Evolutionary conservation across 768 basidiomycete genomes (phyloP).

Genomic region (Lactifluus subvellereus): DNA sequence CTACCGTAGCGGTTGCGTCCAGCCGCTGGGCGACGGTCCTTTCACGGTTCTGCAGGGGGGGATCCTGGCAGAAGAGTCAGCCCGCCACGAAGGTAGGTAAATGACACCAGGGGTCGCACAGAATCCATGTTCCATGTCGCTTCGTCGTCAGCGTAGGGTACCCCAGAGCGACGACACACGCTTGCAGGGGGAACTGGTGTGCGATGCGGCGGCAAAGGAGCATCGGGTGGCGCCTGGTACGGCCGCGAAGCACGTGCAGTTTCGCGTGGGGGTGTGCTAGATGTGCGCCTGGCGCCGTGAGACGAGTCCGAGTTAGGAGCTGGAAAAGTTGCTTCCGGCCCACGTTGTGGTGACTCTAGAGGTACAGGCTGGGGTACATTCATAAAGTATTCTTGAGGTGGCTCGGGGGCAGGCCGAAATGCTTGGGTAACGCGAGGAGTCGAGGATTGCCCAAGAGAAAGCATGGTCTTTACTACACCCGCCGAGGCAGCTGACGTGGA

Average conservation of each 20-base stretch:
- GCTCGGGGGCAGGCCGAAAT: not conserved
- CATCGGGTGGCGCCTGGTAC: not conserved
- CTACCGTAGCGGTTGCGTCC: not conserved
- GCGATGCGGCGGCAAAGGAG: not conserved
- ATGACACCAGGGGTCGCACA: not conserved
- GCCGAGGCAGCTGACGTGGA: not conserved
- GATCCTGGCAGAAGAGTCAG: not conserved
- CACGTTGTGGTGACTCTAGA: not conserved
- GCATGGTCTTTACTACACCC: not conserved
- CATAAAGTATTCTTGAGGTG: not conserved
- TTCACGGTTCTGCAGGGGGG: not conserved
- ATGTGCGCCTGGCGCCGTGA: not conserved
- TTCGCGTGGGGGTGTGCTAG: slow-evolving; percentile 4
- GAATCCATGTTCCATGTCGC: not conserved
- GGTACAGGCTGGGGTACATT: not conserved
- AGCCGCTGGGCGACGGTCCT: not conserved
- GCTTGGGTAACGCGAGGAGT: not conserved
- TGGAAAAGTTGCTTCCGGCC: not conserved
- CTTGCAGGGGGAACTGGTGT: not conserved
- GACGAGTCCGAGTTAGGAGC: not conserved
- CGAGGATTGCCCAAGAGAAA: not conserved
- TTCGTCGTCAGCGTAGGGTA: not conserved
- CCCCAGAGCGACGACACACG: not conserved
- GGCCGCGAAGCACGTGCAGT: not conserved
- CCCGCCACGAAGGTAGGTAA: not conserved